Evolutionary conservation across 2,329 filamentous ascomycete species (phyloP).

Genomic region (Thielaviopsis euricoi): DNA sequence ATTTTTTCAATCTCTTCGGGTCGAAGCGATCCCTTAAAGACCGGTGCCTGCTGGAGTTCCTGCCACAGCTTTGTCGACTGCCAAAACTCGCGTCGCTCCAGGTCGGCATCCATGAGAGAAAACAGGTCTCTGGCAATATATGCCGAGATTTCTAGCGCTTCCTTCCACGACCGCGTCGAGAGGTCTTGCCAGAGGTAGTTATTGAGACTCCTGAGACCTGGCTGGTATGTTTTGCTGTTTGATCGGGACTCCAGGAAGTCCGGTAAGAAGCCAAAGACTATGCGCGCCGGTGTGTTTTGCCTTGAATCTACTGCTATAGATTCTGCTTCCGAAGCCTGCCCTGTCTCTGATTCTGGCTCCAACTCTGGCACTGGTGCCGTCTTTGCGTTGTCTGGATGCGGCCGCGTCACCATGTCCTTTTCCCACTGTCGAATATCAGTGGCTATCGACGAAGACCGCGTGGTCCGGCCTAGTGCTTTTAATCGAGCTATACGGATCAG

Average conservation of each 20-base stretch:
- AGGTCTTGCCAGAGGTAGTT: neutral
- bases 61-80: neutral
- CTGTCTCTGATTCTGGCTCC: too few relatives aligned
- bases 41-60: neutral
- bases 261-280: neutral
- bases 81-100: neutral
- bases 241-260: neutral
- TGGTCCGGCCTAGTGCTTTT: neutral
- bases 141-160: neutral
- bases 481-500: neutral
- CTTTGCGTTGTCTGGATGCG: neutral
- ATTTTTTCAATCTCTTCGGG: neutral
- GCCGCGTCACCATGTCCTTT: neutral
- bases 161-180: neutral
- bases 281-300: neutral
- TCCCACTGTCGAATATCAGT: neutral
- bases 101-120: conserved; percentile 7
- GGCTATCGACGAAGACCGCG: neutral
- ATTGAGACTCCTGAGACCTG: neutral
- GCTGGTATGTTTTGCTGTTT: neutral
- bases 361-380: too few relatives aligned
- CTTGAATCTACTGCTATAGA: neutral
- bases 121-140: conserved; percentile 6
- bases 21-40: neutral
- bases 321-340: too few relatives aligned